Evolutionary conservation across 768 basidiomycete genomes (phyloP).

Genomic region (Panaeolus cyanescens): DNA sequence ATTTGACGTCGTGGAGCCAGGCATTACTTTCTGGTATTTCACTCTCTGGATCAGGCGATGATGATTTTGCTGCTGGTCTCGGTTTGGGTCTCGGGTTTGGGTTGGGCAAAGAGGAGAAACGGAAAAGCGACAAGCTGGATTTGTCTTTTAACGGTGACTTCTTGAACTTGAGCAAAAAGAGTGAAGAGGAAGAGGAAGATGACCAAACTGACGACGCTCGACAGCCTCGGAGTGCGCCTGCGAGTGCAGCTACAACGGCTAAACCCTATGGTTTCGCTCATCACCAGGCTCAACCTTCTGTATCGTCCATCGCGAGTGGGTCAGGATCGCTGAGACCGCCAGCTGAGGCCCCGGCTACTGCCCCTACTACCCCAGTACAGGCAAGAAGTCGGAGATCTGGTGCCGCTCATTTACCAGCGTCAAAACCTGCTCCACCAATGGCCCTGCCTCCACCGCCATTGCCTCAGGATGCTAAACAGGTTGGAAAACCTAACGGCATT

Average conservation of each 20-base stretch:
- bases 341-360: slow-evolving; percentile 5
- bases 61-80: slow-evolving; percentile 14
- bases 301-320: slow-evolving; percentile 1
- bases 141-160: background rate
- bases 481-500: background rate
- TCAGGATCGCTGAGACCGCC: background rate
- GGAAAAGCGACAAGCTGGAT: slow-evolving; percentile 1
- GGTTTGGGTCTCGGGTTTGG: slow-evolving; percentile 13
- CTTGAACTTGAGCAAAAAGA: background rate
- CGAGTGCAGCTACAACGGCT: slow-evolving; percentile 10
- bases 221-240: slow-evolving; percentile 6
- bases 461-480: background rate
- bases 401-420: background rate
- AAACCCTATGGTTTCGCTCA: slow-evolving; percentile 5
- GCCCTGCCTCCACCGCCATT: slow-evolving; percentile 5
- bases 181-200: slow-evolving; percentile 10
- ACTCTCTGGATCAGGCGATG: slow-evolving; percentile 14
- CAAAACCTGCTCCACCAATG: slow-evolving; percentile 1
- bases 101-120: slow-evolving; percentile 5
- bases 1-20: slow-evolving; percentile 56
- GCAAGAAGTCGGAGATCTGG: background rate
- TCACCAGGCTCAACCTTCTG: slow-evolving; percentile 8
- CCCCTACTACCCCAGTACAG: slow-evolving; percentile 10
- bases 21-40: slow-evolving; percentile 57
- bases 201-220: too few species aligned